Conservation (phyloP, 176 grass and related monocot genomes). For the Poa pratensis region DNA sequence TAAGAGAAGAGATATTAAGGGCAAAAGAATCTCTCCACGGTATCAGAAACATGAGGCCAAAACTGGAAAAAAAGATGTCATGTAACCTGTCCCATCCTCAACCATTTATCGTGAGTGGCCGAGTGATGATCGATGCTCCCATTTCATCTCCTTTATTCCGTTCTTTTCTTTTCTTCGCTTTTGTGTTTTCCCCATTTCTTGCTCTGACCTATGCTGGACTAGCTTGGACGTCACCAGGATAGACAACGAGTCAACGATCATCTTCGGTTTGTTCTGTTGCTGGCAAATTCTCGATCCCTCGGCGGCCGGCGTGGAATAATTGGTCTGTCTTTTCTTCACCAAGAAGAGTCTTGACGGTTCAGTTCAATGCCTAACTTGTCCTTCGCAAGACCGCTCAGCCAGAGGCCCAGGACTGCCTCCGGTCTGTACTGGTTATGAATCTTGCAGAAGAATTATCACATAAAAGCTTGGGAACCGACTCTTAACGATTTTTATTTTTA, state of each 20-base stretch:
- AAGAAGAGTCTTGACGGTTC: background rate
- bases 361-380: background rate
- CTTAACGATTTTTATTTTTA: too few species aligned
- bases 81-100: conserved; percentile 23
- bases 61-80: conserved; percentile 36
- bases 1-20: background rate
- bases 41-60: conserved; percentile 27
- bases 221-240: conserved; percentile 42
- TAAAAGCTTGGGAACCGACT: background rate
- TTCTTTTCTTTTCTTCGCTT: background rate
- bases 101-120: conserved; percentile 12
- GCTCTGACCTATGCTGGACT: conserved; percentile 25
- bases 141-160: background rate
- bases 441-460: background rate
- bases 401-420: background rate
- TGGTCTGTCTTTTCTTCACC: background rate
- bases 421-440: background rate
- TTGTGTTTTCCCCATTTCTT: background rate
- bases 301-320: conserved; percentile 5
- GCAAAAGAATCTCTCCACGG: conserved; percentile 25
- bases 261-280: conserved; percentile 23
- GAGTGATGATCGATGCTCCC: conserved; percentile 25
- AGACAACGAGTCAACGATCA: conserved; percentile 44
- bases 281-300: conserved; percentile 11
- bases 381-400: background rate